These are phyloP conservation scores for Schrenkiella parvula DNA, from an alignment of 345 rosid species.

Conservation along the genomic window DNA sequence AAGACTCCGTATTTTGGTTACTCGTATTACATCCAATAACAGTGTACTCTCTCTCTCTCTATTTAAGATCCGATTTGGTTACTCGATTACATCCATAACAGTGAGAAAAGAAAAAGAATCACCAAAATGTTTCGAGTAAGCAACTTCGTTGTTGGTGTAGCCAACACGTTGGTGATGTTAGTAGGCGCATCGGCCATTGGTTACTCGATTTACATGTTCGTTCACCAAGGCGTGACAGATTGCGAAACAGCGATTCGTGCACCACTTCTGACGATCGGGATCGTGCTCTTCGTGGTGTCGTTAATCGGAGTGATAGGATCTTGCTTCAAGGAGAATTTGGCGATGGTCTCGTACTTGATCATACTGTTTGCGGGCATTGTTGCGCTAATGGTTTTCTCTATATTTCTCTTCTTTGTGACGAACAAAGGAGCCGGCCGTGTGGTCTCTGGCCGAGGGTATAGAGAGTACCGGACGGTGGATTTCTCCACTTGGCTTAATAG, in stretches of 20 bases:
- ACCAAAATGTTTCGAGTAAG: conserved; percentile 32
- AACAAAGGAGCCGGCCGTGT: conserved; percentile 36
- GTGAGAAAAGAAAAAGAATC: neutral
- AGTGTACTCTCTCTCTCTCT: neutral
- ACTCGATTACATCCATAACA: neutral
- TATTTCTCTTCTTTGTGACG: conserved; percentile 35
- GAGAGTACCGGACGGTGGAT: conserved; percentile 29
- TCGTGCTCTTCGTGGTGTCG: conserved; percentile 27
- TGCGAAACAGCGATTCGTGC: conserved; percentile 25
- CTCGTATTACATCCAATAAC: no score
- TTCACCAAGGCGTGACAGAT: conserved; percentile 23
- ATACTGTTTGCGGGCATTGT: conserved; percentile 22
- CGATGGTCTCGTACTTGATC: conserved; percentile 27
- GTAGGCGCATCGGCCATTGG: conserved; percentile 31
- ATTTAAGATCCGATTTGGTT: neutral
- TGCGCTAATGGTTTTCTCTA: conserved; percentile 21
- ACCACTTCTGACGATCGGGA: conserved; percentile 31
- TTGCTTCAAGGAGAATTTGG: conserved; percentile 26
- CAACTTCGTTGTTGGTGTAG: conserved; percentile 35
- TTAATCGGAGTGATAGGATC: conserved; percentile 33
- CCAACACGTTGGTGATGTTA: conserved; percentile 32
- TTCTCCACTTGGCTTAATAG: conserved; percentile 35
- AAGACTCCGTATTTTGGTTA: no score
- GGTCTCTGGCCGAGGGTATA: conserved; percentile 34
- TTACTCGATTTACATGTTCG: conserved; percentile 34